Conservation (phyloP, 208 protist species). For the Leishmania mexicana region DNA sequence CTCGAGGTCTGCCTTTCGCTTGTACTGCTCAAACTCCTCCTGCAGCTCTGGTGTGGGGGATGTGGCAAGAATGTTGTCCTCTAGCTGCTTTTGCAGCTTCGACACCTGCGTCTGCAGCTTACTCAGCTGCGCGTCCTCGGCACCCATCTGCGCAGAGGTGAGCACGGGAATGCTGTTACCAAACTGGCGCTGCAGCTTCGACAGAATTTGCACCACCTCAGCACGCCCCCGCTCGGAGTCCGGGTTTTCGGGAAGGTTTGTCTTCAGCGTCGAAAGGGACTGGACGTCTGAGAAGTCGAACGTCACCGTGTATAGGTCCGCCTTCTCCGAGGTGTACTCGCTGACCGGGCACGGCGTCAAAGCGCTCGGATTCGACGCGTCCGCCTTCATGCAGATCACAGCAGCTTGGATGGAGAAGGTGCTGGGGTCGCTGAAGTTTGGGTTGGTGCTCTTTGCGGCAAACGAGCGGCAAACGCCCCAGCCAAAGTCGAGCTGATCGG, state of each 20-base stretch:
- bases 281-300: conserved; percentile 89
- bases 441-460: conserved; percentile 52
- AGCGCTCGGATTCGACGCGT: conserved; percentile 36
- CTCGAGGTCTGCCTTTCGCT: conserved; percentile 72
- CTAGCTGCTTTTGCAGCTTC: conserved; percentile 84
- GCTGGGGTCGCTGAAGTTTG: conserved; percentile 63
- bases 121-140: conserved; percentile 82
- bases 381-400: conserved; percentile 84
- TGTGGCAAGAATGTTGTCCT: conserved; percentile 65
- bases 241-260: conserved; percentile 76
- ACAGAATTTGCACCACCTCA: conserved; percentile 81
- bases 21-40: conserved; percentile 64
- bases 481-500: conserved; percentile 72
- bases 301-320: conserved; percentile 83
- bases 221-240: conserved; percentile 76
- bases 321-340: conserved; percentile 80
- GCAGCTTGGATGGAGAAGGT: conserved; percentile 72
- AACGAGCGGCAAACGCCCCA: conserved; percentile 90
- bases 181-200: conserved; percentile 75
- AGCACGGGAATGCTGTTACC: conserved; percentile 90
- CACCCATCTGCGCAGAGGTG: conserved; percentile 97
- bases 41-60: conserved; percentile 63
- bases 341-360: conserved; percentile 78
- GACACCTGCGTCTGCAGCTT: conserved; percentile 86
- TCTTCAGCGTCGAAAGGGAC: conserved; percentile 71